Conservation (phyloP, 2,329 filamentous ascomycete genomes). For the Talaromyces pinophilus region DNA sequence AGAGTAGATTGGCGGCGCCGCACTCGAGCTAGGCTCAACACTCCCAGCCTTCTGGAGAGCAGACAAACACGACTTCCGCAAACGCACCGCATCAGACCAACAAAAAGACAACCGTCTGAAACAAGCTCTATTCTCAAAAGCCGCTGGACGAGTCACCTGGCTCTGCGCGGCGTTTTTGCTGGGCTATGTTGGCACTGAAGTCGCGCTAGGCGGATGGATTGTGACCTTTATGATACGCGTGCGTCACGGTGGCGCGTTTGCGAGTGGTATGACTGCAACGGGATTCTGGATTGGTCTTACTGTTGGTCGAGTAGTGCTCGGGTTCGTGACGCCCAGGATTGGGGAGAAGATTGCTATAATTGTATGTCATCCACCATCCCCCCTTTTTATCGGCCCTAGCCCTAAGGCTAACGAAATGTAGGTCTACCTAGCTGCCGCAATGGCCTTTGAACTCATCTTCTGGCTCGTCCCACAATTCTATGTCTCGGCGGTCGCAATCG, state of each 20-base stretch:
- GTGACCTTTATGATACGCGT: slow-evolving; percentile 84
- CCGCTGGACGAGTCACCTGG: slow-evolving; percentile 59
- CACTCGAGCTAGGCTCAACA: slow-evolving; percentile 53
- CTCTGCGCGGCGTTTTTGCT: slow-evolving; percentile 71
- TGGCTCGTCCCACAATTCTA: slow-evolving; percentile 80
- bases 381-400: neutral
- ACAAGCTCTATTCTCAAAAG: slow-evolving; percentile 21
- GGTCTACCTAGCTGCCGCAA: slow-evolving; percentile 64
- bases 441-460: slow-evolving; percentile 70
- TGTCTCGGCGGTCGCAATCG: slow-evolving; percentile 70
- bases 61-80: slow-evolving; percentile 24
- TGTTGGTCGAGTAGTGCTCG: slow-evolving; percentile 68
- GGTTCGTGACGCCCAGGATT: slow-evolving; percentile 68
- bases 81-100: slow-evolving; percentile 9
- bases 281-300: slow-evolving; percentile 86
- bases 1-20: slow-evolving; percentile 42
- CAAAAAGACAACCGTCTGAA: slow-evolving; percentile 19
- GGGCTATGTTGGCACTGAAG: slow-evolving; percentile 74
- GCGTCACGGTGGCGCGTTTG: slow-evolving; percentile 67
- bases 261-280: slow-evolving; percentile 72
- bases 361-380: slow-evolving; percentile 25
- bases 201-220: slow-evolving; percentile 74
- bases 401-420: slow-evolving; percentile 14
- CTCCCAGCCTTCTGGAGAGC: slow-evolving; percentile 26
- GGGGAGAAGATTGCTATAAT: slow-evolving; percentile 69